A percentile compares a stretch with the other conserved stretches of the same genome.
Conservation (phyloP, 78 protist species). For the Acrasis kona region DNA sequence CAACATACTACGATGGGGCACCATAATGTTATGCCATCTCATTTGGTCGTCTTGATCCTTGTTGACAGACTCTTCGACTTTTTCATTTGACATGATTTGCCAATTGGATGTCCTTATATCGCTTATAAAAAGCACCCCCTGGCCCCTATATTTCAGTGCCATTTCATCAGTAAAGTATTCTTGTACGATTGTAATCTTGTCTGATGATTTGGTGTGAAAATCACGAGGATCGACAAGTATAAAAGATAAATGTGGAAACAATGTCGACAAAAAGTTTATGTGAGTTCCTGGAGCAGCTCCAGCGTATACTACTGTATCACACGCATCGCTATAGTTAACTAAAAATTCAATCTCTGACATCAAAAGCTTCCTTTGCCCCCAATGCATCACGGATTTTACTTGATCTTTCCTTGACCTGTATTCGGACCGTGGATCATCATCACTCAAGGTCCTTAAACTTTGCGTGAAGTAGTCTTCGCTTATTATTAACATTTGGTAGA, state of each 20-base stretch:
- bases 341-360: neutral
- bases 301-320: neutral
- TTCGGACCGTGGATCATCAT: neutral
- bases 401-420: neutral
- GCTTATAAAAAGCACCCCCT: neutral
- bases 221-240: constrained; percentile 4
- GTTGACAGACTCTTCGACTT: neutral
- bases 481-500: too few relatives aligned
- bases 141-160: neutral
- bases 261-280: neutral
- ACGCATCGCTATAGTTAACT: neutral
- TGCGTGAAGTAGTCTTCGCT: neutral
- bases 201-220: neutral
- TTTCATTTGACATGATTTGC: neutral
- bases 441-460: neutral
- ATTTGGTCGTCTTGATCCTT: neutral
- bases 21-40: neutral
- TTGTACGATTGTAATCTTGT: neutral
- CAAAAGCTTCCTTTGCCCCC: neutral
- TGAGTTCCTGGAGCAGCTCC: constrained; percentile 15
- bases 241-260: neutral
- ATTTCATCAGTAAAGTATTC: neutral
- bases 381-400: neutral
- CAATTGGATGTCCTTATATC: neutral
- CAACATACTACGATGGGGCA: neutral